Conservation (phyloP, 1,284 basidiomycete species). For the Naganishia albida region DNA sequence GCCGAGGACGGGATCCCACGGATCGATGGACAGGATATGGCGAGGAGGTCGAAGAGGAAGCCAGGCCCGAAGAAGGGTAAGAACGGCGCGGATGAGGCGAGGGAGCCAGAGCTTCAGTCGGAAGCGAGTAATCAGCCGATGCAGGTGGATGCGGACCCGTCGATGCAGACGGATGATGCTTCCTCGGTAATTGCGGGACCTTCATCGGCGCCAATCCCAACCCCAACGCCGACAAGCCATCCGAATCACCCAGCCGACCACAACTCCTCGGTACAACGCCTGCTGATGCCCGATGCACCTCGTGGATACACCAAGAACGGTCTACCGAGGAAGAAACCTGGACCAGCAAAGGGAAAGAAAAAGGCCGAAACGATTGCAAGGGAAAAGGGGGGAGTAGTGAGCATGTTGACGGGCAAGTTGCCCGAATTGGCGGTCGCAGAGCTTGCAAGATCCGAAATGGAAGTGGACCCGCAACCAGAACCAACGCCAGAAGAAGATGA, state of each 20-base stretch:
- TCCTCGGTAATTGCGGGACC: neutral
- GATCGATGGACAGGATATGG: constrained; percentile 12
- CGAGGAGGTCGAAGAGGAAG: neutral
- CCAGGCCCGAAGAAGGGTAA: constrained; percentile 5
- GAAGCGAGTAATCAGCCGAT: neutral
- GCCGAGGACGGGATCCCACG: constrained; percentile 15
- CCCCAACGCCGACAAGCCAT: neutral
- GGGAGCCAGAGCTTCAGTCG: neutral
- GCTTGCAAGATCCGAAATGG: neutral
- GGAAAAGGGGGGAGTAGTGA: neutral
- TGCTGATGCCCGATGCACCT: constrained; percentile 25
- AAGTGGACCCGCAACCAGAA: neutral
- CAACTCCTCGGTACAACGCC: neutral
- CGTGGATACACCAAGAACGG: constrained; percentile 28
- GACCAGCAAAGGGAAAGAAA: constrained; percentile 11
- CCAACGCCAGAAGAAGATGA: neutral
- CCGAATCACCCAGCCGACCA: neutral
- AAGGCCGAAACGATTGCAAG: constrained; percentile 1
- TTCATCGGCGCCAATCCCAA: neutral
- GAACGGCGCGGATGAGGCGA: neutral
- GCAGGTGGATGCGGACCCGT: constrained; percentile 1
- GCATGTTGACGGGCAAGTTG: constrained; percentile 15
- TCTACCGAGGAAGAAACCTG: constrained; percentile 15
- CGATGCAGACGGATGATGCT: neutral
- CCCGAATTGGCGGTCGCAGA: neutral